These are phyloP conservation scores for Dunaliella primolecta DNA, from an alignment of 139 green algal genomes.

Conservation along the genomic window DNA sequence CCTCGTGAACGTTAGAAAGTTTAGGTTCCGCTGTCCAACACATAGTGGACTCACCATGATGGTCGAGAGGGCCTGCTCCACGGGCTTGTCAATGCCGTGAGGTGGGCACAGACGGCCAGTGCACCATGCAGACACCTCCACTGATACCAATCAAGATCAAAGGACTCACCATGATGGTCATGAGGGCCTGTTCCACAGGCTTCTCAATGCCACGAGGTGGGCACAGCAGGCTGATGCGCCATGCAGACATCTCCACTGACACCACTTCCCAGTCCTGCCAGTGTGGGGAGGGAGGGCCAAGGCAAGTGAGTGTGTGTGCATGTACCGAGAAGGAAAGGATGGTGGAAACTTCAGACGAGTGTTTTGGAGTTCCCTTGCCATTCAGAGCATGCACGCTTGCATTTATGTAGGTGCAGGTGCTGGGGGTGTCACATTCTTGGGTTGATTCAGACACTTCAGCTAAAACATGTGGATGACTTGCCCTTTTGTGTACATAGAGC, in stretches of 20 bases:
- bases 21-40: no score
- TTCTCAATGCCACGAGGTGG: not conserved
- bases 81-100: not conserved
- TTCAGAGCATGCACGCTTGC: not conserved
- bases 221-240: not conserved
- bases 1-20: no score
- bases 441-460: no score
- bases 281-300: no score
- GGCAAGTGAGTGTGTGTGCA: no score
- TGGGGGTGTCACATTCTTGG: no score
- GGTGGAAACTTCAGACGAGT: not conserved
- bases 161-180: not conserved
- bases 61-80: not conserved
- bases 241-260: not conserved
- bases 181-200: not conserved
- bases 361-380: not conserved
- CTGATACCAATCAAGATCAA: not conserved
- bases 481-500: no score
- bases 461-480: no score
- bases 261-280: conserved; percentile 26
- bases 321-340: no score
- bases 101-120: not conserved
- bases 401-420: no score
- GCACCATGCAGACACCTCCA: not conserved
- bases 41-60: not conserved